A percentile compares a stretch with the other conserved stretches of the same genome.
phyloP scores from a whole-genome alignment of 1,139 yeast species.

The Saccharomyces hybrid region DNA sequence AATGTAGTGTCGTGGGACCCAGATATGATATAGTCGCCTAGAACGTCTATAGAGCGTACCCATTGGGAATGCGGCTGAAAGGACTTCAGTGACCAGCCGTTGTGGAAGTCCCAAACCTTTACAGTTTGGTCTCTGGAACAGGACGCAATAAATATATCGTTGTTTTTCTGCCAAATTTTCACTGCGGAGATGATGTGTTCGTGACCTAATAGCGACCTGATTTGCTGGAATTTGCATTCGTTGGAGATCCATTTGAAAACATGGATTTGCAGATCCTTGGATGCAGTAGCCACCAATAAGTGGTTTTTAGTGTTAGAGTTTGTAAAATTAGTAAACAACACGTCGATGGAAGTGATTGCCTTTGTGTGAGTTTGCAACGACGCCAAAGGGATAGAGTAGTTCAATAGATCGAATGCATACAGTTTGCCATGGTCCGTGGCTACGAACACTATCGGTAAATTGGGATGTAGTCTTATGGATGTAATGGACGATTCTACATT shows the following conservation, averaged over 20 bases:
- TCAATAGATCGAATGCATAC: slow-evolving; percentile 64
- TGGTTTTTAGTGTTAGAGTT: slow-evolving; percentile 25
- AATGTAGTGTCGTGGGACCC: slow-evolving; percentile 80
- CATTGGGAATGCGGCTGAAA: slow-evolving; percentile 82
- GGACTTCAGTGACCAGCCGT: slow-evolving; percentile 61
- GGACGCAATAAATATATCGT: slow-evolving; percentile 41
- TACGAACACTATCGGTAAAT: slow-evolving; percentile 54
- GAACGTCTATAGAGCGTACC: slow-evolving; percentile 63
- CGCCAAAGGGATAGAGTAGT: slow-evolving; percentile 57
- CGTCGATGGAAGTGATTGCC: slow-evolving; percentile 53
- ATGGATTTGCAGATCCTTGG: slow-evolving; percentile 56
- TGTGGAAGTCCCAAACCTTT: slow-evolving; percentile 66
- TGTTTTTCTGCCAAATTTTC: slow-evolving; percentile 33
- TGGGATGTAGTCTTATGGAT: slow-evolving; percentile 65
- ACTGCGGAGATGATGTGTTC: slow-evolving; percentile 77
- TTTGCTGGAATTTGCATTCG: slow-evolving; percentile 42
- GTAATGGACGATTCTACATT: slow-evolving; percentile 46
- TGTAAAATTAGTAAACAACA: slow-evolving; percentile 22
- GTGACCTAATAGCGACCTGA: slow-evolving; percentile 75
- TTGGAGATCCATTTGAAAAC: slow-evolving; percentile 33
- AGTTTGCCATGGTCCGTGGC: slow-evolving; percentile 73
- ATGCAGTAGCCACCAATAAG: slow-evolving; percentile 13
- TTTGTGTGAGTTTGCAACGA: slow-evolving; percentile 73
- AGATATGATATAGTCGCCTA: slow-evolving; percentile 52
- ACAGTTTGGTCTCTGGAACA: slow-evolving; percentile 73